Conservation (phyloP, 1,284 basidiomycete species). For the Cutaneotrichosporon curvatum region DNA sequence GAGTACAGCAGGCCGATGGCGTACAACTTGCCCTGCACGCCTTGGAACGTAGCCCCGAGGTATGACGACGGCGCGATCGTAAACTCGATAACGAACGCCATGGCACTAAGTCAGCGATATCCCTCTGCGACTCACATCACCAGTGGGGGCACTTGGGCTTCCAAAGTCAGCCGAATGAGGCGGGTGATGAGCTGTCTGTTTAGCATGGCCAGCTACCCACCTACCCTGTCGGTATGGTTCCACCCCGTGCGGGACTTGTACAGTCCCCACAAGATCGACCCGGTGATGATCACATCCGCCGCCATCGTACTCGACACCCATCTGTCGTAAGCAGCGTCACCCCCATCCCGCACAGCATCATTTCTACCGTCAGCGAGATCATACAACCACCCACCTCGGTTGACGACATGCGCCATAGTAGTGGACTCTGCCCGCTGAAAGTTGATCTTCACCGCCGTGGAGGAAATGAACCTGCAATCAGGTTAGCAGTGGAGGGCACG, state of each 20-base stretch:
- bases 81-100: slow-evolving; percentile 25
- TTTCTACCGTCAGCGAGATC: background rate
- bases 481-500: no score
- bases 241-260: slow-evolving; percentile 26
- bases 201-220: background rate
- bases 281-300: slow-evolving; percentile 29
- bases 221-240: slow-evolving; percentile 25
- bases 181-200: slow-evolving; percentile 17
- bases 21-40: slow-evolving; percentile 27
- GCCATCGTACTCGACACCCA: no score
- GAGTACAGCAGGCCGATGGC: slow-evolving; percentile 27
- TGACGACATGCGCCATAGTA: no score
- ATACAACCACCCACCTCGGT: no score
- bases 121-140: no score
- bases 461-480: no score
- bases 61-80: slow-evolving; percentile 17
- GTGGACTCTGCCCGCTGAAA: no score
- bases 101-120: no score
- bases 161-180: slow-evolving; percentile 28
- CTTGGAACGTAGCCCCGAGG: slow-evolving; percentile 24
- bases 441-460: no score
- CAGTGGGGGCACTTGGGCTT: slow-evolving; percentile 30
- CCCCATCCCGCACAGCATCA: background rate
- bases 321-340: no score
- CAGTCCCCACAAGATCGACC: slow-evolving; percentile 22